Conservation (phyloP, 345 rosid species). For the Boechera stricta region DNA sequence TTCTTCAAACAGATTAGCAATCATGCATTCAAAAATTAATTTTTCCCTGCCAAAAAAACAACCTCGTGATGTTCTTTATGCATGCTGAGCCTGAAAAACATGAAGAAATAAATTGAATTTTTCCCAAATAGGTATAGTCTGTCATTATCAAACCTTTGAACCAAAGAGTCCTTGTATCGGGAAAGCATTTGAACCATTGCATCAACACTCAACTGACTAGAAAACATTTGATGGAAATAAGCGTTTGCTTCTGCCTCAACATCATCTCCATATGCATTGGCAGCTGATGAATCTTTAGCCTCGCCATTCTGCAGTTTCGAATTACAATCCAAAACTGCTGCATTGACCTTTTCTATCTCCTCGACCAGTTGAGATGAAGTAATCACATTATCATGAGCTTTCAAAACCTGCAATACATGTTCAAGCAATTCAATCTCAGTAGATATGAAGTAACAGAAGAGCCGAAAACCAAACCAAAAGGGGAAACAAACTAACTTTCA, state of each 20-base stretch:
- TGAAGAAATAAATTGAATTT: background rate
- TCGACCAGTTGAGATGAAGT: constrained; percentile 63
- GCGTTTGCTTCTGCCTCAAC: constrained; percentile 95
- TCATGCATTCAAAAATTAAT: constrained; percentile 90
- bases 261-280: constrained; percentile 77
- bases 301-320: constrained; percentile 76
- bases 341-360: constrained; percentile 73
- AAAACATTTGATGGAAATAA: constrained; percentile 95
- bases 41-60: constrained; percentile 70
- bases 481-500: constrained; percentile 63
- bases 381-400: constrained; percentile 56
- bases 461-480: constrained; percentile 11
- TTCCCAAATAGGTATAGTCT: constrained; percentile 19
- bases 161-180: constrained; percentile 81
- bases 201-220: constrained; percentile 80
- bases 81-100: constrained; percentile 18
- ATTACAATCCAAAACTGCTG: constrained; percentile 58
- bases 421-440: constrained; percentile 19
- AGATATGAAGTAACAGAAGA: constrained; percentile 2
- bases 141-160: constrained; percentile 57
- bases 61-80: background rate
- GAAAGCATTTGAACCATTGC: constrained; percentile 97
- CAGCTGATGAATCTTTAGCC: constrained; percentile 63
- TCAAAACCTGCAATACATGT: constrained; percentile 60
- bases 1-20: constrained; percentile 93